Percentiles rank a stretch among this genome's conserved stretches.
Evolutionary conservation across 169 alveolate species (phyloP).

Genomic region (Plasmodium falciparum): DNA sequence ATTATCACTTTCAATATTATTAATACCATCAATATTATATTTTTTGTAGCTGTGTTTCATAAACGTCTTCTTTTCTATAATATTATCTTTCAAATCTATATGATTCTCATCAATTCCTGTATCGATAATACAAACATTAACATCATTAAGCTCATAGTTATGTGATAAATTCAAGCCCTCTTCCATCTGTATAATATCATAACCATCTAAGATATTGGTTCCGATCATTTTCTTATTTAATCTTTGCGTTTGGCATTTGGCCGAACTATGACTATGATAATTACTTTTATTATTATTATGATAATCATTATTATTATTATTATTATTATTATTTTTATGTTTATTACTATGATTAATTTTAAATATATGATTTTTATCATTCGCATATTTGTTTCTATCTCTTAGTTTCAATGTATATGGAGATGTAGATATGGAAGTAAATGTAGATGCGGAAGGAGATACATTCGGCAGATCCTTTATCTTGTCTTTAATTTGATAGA

Average conservation of each 20-base stretch:
- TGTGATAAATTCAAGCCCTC: conserved; percentile 11
- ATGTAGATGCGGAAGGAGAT: no score
- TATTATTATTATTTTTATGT: no score
- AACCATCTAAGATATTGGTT: conserved; percentile 27
- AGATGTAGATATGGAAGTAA: no score
- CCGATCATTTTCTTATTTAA: not conserved
- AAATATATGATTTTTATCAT: no score
- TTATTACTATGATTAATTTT: no score
- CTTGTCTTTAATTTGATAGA: no score
- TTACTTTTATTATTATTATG: no score
- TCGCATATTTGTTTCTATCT: no score
- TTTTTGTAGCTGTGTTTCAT: conserved; percentile 62
- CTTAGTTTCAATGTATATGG: no score
- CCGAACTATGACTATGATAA: no score
- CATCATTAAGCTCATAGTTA: conserved; percentile 17
- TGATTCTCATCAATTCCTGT: conserved; percentile 90
- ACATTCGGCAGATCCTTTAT: no score
- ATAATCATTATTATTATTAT: no score
- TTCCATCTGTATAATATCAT: conserved; percentile 3
- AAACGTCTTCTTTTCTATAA: conserved; percentile 81
- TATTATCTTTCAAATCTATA: conserved; percentile 83
- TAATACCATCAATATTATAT: not conserved
- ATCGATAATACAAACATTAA: conserved; percentile 85
- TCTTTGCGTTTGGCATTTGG: not conserved
- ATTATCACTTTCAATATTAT: not conserved